Evolutionary conservation across 306 rosid genomes (phyloP).

Genomic region (Quercus robur): DNA sequence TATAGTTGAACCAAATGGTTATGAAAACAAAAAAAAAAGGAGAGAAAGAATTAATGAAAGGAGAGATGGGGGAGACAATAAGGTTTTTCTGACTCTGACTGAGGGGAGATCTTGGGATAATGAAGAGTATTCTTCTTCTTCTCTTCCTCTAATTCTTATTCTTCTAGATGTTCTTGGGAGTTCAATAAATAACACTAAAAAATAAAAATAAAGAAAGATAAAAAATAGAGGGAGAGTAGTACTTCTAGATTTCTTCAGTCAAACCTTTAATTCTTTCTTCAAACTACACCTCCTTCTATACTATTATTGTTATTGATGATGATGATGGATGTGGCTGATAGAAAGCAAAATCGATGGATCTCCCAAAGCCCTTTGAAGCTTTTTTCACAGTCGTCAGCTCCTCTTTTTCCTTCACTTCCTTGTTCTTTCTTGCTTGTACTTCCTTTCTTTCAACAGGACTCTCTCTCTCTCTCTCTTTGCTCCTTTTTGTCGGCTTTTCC

Average conservation of each 20-base stretch:
- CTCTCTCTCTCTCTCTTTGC: background rate
- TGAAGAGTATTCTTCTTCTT: slow-evolving; percentile 2
- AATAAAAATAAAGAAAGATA: background rate
- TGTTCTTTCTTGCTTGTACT: slow-evolving; percentile 2
- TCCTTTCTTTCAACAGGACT: slow-evolving; percentile 6
- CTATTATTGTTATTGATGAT: background rate
- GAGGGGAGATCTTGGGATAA: slow-evolving; percentile 12
- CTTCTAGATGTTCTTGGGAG: slow-evolving; percentile 20
- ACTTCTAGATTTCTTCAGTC: slow-evolving; percentile 37
- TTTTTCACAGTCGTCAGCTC: background rate
- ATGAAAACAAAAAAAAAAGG: background rate
- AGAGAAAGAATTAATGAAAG: background rate
- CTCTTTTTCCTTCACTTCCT: background rate
- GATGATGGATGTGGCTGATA: background rate
- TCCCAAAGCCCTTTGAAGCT: slow-evolving; percentile 5
- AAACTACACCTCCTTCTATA: background rate
- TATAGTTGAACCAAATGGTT: background rate
- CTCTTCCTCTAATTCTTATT: slow-evolving; percentile 5
- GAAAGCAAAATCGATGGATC: background rate
- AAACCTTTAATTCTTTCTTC: slow-evolving; percentile 22
- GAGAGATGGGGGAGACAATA: background rate
- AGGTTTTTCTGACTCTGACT: slow-evolving; percentile 13
- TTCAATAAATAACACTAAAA: background rate
- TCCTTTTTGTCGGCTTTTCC: background rate
- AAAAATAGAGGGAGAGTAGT: background rate